These are phyloP conservation scores for Brassica nigra DNA, from an alignment of 345 rosid genomes.

Conservation along the genomic window DNA sequence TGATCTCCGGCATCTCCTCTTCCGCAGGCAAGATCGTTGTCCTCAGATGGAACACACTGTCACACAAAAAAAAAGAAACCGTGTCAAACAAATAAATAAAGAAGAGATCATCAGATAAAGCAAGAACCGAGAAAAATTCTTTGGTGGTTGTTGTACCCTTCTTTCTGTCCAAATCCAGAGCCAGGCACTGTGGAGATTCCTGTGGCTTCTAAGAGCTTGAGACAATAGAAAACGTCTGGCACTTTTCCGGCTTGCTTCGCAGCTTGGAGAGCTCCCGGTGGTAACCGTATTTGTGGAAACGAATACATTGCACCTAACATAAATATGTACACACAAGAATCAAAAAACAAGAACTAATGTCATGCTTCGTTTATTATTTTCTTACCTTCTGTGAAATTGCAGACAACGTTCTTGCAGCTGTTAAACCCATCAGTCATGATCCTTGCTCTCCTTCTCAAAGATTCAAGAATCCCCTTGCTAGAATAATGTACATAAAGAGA, in stretches of 20 bases:
- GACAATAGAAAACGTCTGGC: conserved; percentile 97
- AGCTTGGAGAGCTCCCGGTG: conserved; percentile 84
- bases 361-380: background rate
- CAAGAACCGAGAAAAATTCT: too few species aligned
- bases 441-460: conserved; percentile 87
- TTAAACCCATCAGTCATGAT: conserved; percentile 98
- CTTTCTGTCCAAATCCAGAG: conserved; percentile 98
- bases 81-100: background rate
- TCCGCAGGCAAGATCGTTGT: conserved; percentile 94
- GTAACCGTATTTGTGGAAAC: conserved; percentile 89
- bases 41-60: conserved; percentile 89
- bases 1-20: conserved; percentile 94
- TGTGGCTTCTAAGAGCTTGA: conserved; percentile 91
- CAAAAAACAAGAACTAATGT: background rate
- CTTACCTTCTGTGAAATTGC: conserved; percentile 96
- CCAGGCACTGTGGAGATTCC: conserved; percentile 99
- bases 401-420: conserved; percentile 92
- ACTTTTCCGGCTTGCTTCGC: conserved; percentile 79
- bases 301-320: conserved; percentile 95
- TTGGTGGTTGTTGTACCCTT: conserved; percentile 81
- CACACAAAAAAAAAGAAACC: background rate
- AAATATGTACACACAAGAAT: background rate
- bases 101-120: background rate
- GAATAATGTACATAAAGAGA: conserved; percentile 15
- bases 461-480: conserved; percentile 89